Base-by-base conservation (phyloP, 306 rosid species). In the Cicer yamashitae region DNA sequence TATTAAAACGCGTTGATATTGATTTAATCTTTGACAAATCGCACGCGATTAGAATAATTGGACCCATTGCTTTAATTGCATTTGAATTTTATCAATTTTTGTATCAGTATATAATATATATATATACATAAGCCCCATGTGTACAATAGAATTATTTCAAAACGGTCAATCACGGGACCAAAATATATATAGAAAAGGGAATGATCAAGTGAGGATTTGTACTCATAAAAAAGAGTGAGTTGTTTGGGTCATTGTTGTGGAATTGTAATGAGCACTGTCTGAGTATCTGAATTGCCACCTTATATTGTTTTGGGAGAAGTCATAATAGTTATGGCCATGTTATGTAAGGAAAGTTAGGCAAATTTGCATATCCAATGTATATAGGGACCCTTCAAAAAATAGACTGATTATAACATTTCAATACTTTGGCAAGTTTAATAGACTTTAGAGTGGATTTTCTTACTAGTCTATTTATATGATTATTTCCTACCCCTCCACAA, bases 11-110 rank as follows among this genome's bases (percentile, higher is more conserved):
- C 83, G 89, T 90, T 83, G 87, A 84, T 57, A 56, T 74, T 63
- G 76, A 83, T 86, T 73, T 82, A 71, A 67, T 75, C 82, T 84
- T 89, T 91, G 92, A 87, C 91, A 81, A 84, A 77, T 76, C n/a
- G 77, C 86, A 89, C 83, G 87, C 86, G 72, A 74, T 75, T 59
- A 67, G 46, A 81, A 73, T 25, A 59, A 78, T 62, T 63, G 81
- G 79, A 69, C 83, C 83, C 82, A 79, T 79, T 82, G 70, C 73
- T 83, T 63, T 30, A 30, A 3, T 30, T 68, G 40, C 69, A 74
- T 81, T 69, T 79, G 70, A 75, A 81, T 70, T 70, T 77, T 47
- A 20, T 78, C 67, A 11, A 43, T 53, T 22, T 22, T 39, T 12
- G 14, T 44, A 54, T 34, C 64, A 34, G n/a, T 18, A 6, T 8